Evolutionary conservation across 2,329 filamentous ascomycete genomes (phyloP), one percentile per base, ranked within the genome.

Genomic region (Aaosphaeria arxii): DNA sequence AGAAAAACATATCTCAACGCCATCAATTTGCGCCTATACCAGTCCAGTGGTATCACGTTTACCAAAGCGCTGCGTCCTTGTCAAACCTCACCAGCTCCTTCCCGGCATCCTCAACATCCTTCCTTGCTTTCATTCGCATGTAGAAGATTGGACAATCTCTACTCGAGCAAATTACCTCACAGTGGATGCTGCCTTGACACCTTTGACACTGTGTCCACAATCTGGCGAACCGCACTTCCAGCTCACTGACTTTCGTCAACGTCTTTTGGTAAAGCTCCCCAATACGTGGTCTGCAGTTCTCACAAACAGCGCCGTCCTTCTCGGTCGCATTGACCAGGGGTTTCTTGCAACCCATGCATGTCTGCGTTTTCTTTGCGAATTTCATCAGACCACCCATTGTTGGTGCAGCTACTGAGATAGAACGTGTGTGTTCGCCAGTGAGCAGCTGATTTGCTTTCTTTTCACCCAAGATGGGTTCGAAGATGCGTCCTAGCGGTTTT

Each of bases 81-180:
- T 99, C 94, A 72, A 99, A 99, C 60, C 94, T 79, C 59, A 82
- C 82, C 62, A 99, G 72, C 71, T 99, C 94, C 74, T 90, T 95
- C 48, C 91, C 90, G 1, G 86, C 87, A 74, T 99, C 94, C 71
- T 97, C 92, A 36, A 97, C 85, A 69, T 99, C 94, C 78, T 99
- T 99, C 81, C 96, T 95, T 31, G 92, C 92, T 80, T 99, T 99
- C 94, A 99, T 99, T 4, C 94, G 85, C 94, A 99, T 99, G 71
- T 99, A 99, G 72, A 99, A 99, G 64, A 99, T 99, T 1, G 94
- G 94, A 67, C 94, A 99, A 76, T 99, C 94, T 70, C 91, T 88
- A 69, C 87, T 92, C 54, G 87, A 91, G 76, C 94, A 99, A 59
- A 99, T 97, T 46, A 99, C 95, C 71, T 99, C 94, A 70, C 90